These are phyloP conservation scores for Emergomyces africanus DNA, from an alignment of 2,329 filamentous ascomycete genomes.

Conservation along the genomic window DNA sequence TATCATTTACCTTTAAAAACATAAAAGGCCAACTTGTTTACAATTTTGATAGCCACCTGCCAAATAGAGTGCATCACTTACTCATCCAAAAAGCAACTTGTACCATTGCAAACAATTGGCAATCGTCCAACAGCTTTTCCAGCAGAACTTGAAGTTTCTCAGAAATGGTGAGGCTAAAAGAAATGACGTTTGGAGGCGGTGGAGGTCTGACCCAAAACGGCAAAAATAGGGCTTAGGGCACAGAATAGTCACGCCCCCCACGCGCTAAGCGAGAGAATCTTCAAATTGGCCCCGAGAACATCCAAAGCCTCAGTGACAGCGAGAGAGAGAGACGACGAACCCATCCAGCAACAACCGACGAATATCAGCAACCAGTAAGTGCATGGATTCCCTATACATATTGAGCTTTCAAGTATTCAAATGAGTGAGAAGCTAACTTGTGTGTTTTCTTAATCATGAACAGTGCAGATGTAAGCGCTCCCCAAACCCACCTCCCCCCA, in stretches of 20 bases:
- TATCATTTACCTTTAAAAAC: too few species aligned
- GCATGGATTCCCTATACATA: slow-evolving; percentile 6
- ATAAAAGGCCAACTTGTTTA: too few species aligned
- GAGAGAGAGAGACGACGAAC: too few species aligned
- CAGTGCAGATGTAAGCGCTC: slow-evolving; percentile 78
- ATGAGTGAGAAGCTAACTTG: slow-evolving; percentile 12
- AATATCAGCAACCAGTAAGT: slow-evolving; percentile 37
- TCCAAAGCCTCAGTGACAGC: slow-evolving; percentile 16
- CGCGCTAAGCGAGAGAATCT: slow-evolving; percentile 32
- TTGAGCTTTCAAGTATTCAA: slow-evolving; percentile 7
- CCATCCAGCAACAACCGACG: slow-evolving; percentile 30
- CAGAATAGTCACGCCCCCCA: slow-evolving; percentile 19
- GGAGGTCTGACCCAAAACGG: slow-evolving; percentile 1
- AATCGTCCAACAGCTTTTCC: too few species aligned
- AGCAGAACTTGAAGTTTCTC: too few species aligned
- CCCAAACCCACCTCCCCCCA: slow-evolving; percentile 18
- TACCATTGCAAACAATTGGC: background rate
- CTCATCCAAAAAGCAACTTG: background rate
- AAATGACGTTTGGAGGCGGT: background rate
- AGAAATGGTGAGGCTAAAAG: too few species aligned
- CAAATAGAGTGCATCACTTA: background rate
- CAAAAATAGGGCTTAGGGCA: slow-evolving; percentile 30
- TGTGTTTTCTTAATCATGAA: slow-evolving; percentile 32
- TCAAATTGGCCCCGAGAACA: slow-evolving; percentile 25
- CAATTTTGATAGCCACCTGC: background rate